Percentiles rank a stretch among this genome's conserved stretches.
These are phyloP conservation scores for Irineochytrium annulatum DNA, from an alignment of 192 early-diverging fungal genomes.

Conservation along the genomic window DNA sequence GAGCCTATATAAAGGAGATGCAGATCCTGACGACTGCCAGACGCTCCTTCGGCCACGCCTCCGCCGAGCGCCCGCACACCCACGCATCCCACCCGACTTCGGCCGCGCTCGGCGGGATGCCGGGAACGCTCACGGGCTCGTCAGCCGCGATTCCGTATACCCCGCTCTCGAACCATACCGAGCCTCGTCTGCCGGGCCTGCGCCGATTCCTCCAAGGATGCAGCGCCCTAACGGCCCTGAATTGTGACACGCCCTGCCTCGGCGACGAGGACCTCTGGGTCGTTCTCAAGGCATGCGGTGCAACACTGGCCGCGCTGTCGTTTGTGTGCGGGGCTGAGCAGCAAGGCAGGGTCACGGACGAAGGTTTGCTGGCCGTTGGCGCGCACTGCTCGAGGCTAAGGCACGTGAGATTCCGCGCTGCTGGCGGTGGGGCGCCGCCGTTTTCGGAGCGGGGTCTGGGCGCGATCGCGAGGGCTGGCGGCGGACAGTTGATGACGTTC, in stretches of 20 bases:
- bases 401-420: slow-evolving; percentile 10
- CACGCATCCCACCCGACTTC: too few relatives aligned
- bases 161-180: background rate
- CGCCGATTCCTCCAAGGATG: background rate
- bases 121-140: background rate
- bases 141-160: background rate
- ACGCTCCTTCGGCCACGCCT: too few relatives aligned
- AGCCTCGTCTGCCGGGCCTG: background rate
- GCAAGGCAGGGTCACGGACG: slow-evolving; percentile 4
- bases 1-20: background rate
- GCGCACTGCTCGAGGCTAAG: slow-evolving; percentile 11
- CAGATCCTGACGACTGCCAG: background rate
- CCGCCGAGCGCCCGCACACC: too few relatives aligned
- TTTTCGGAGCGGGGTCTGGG: slow-evolving; percentile 16
- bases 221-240: background rate
- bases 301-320: background rate
- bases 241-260: background rate
- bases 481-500: slow-evolving; percentile 9
- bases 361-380: slow-evolving; percentile 11
- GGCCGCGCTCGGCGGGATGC: too few relatives aligned
- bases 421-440: background rate
- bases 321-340: background rate
- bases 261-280: background rate
- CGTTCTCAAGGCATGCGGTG: background rate
- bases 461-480: background rate